Evolutionary conservation across 2,329 filamentous ascomycete species (phyloP), one percentile per base, ranked within the genome.

Genomic region (Phyllosticta paracitricarpa): DNA sequence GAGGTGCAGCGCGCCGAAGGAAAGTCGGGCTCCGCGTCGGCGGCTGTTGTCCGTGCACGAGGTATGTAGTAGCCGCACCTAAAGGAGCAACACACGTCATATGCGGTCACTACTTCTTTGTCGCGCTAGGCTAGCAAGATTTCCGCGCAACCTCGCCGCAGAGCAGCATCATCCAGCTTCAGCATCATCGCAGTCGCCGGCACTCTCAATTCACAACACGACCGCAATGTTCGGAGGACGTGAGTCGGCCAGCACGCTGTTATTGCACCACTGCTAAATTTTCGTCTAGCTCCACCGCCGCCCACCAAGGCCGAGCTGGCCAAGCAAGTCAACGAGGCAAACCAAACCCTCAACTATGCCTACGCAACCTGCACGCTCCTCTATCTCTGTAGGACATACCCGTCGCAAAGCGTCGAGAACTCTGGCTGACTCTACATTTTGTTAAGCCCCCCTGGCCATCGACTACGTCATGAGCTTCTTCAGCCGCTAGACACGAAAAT

Each of bases 241-340:
- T 84, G 75, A 62, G 81, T 76, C 52, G 59, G 58, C 35, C 54
- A 22, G 53, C 19, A 8, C 2, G 22, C 22, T 25, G 2, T 19
- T 22, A 4, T 22, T n/a, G 22, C 28, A 8, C 17, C 9, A 2
- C 4, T 14, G 2, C 30, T 57, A 6, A 57, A 30, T 14, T 53
- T 24, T 2, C 9, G 24, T 28, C 67, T 70, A 88, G 84, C 84
- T 79, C 84, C 89, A 76, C 87, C 87, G 72, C 85, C 85, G 73
- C 82, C 85, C 69, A 84, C 84, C 63, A 78, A 83, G 63, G 85
- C 87, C 74, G 88, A 92, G 81, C 82, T 92, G 72, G 81, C 81
- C 66, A 67, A 80, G 69, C 81, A 86, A 73, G 88, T 92, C 79
- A 78, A 79, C 63, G 82, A 87, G 72, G 88, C 89, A 57, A 78